Conservation (phyloP, 2,329 filamentous ascomycete species). For the Trichoderma brevicompactum region DNA sequence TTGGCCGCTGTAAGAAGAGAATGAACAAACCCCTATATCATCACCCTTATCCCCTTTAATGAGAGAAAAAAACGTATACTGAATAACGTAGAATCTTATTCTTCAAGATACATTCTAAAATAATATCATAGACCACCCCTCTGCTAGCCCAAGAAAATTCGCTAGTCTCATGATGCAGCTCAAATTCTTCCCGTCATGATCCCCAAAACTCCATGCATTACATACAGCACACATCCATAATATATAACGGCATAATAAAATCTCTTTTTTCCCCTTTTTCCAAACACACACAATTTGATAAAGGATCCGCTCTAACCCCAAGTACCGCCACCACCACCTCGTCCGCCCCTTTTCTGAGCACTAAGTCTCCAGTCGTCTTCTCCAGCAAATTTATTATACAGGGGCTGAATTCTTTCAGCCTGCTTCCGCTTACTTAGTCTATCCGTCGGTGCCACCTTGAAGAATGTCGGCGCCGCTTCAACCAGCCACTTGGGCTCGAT, state of each 20-base stretch:
- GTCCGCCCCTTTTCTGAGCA: slow-evolving; percentile 81
- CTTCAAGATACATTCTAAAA: slow-evolving; percentile 14
- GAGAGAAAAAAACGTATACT: no score
- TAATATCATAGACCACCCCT: not conserved
- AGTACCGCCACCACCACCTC: slow-evolving; percentile 84
- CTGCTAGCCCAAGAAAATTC: not conserved
- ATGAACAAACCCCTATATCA: no score
- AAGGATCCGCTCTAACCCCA: slow-evolving; percentile 67
- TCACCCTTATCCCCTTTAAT: no score
- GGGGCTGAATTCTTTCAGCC: slow-evolving; percentile 90
- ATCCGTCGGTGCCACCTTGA: slow-evolving; percentile 92
- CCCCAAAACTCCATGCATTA: slow-evolving; percentile 18
- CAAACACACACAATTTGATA: no score
- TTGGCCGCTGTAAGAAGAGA: no score
- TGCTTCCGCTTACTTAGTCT: slow-evolving; percentile 87
- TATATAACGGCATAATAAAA: not conserved
- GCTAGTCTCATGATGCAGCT: not conserved
- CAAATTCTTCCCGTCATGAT: not conserved
- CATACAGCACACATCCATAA: not conserved
- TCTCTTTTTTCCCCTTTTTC: not conserved
- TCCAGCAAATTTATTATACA: slow-evolving; percentile 89
- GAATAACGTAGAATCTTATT: not conserved
- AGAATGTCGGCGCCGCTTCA: slow-evolving; percentile 97
- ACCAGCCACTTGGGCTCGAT: slow-evolving; percentile 96
- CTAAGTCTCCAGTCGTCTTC: slow-evolving; percentile 96